A percentile compares a stretch with the other conserved stretches of the same genome.
Conservation (phyloP, 768 basidiomycete genomes). For the Pulveroboletus sp. region DNA sequence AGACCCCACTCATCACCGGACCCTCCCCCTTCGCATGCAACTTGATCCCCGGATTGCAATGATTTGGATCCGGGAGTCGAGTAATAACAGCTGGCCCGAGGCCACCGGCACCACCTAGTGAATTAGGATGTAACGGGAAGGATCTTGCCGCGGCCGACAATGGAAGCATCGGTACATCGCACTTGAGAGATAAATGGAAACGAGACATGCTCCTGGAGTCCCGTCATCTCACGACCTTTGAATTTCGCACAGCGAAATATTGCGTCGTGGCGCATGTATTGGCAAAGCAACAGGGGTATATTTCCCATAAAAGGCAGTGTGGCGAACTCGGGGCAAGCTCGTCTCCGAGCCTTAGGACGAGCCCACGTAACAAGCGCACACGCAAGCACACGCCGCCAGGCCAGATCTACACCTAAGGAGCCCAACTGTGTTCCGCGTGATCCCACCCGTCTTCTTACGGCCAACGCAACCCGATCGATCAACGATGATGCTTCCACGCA, state of each 20-base stretch:
- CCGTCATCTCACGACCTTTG: neutral
- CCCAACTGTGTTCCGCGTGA: conserved; percentile 7
- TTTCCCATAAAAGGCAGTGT: conserved; percentile 9
- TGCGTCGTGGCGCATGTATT: neutral
- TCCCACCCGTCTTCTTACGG: neutral
- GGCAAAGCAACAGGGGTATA: conserved; percentile 4
- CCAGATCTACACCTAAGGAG: too few relatives aligned
- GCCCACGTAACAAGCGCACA: too few relatives aligned
- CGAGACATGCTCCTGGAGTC: neutral
- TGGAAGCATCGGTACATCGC: neutral
- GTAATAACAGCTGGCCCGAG: neutral
- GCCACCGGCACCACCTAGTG: too few relatives aligned
- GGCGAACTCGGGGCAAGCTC: too few relatives aligned
- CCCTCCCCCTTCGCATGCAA: neutral
- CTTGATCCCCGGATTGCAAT: neutral
- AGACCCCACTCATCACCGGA: neutral
- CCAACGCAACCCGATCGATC: conserved; percentile 1
- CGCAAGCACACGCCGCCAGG: too few relatives aligned
- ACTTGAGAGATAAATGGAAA: neutral
- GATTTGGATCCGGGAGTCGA: neutral
- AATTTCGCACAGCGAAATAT: too few relatives aligned
- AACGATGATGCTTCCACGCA: conserved; percentile 6
- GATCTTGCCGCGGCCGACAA: neutral
- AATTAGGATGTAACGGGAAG: neutral
- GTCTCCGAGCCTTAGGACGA: too few relatives aligned